Conservation (phyloP, 2,329 filamentous ascomycete genomes). For the Zymoseptoria ardabiliae region DNA sequence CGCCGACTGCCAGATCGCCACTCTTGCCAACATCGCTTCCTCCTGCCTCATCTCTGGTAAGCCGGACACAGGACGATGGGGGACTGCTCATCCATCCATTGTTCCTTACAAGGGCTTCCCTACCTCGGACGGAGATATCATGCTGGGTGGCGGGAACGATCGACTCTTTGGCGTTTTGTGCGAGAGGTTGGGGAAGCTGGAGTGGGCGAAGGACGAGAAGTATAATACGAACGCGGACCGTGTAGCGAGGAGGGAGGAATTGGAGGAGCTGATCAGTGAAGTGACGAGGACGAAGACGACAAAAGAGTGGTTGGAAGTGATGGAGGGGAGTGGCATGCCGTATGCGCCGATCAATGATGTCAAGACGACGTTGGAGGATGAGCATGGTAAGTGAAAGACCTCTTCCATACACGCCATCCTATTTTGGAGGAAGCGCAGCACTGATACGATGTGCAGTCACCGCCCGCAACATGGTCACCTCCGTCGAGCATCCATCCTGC, state of each 20-base stretch:
- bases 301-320: constrained; percentile 73
- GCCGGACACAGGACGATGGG: constrained; percentile 85
- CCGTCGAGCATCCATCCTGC: constrained; percentile 75
- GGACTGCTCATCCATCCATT: constrained; percentile 96
- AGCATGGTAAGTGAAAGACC: constrained; percentile 56
- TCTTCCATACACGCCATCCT: not conserved
- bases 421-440: not conserved
- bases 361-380: constrained; percentile 71
- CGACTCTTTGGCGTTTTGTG: constrained; percentile 54
- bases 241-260: constrained; percentile 61
- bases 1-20: constrained; percentile 92
- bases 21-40: constrained; percentile 89
- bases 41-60: constrained; percentile 83
- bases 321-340: constrained; percentile 88
- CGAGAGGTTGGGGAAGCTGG: constrained; percentile 48
- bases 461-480: constrained; percentile 81
- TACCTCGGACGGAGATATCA: constrained; percentile 55
- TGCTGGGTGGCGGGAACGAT: constrained; percentile 59
- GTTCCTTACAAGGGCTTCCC: constrained; percentile 85
- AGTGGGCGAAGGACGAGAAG: constrained; percentile 50
- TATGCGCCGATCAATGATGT: constrained; percentile 95
- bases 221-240: constrained; percentile 54
- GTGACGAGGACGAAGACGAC: constrained; percentile 73
- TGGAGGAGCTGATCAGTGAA: constrained; percentile 72
- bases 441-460: constrained; percentile 37